These are phyloP conservation scores for Chlamydomonas eustigma DNA, from an alignment of 139 green algal species.

Conservation along the genomic window DNA sequence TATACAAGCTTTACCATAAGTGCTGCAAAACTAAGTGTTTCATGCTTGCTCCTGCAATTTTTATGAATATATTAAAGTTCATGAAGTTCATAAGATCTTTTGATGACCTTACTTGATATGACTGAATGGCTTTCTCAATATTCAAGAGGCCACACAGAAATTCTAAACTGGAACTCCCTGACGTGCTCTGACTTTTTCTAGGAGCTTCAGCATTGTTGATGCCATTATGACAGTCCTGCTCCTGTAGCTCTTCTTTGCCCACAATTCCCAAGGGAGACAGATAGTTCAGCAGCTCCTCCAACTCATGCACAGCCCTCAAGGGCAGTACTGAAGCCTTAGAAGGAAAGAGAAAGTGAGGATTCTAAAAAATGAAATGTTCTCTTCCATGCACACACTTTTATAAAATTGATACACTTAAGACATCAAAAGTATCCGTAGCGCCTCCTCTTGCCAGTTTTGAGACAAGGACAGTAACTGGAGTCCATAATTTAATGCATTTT, in stretches of 20 bases:
- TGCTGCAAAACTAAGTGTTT: too few relatives aligned
- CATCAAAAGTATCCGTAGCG: neutral
- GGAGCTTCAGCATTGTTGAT: neutral
- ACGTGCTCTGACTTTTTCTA: neutral
- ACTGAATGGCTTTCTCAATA: neutral
- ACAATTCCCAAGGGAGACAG: conserved; percentile 19
- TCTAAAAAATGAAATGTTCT: neutral
- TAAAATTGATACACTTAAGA: neutral
- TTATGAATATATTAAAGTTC: too few relatives aligned
- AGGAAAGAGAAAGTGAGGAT: neutral
- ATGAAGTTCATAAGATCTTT: too few relatives aligned
- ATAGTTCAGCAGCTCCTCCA: conserved; percentile 30
- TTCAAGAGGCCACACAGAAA: conserved; percentile 6
- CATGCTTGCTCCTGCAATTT: too few relatives aligned
- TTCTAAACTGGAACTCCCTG: conserved; percentile 2
- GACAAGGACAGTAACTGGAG: too few relatives aligned
- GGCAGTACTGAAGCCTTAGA: conserved; percentile 12
- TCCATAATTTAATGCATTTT: too few relatives aligned
- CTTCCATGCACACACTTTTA: neutral
- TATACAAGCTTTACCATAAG: too few relatives aligned
- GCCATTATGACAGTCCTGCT: neutral
- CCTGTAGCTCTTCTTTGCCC: neutral
- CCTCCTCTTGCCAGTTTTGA: too few relatives aligned
- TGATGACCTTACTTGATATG: too few relatives aligned
- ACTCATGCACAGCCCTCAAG: conserved; percentile 27